Percentiles rank a stretch among this genome's conserved stretches.
Conservation (phyloP, 2,329 filamentous ascomycete species). For the Arthrobotrys musiformis region DNA sequence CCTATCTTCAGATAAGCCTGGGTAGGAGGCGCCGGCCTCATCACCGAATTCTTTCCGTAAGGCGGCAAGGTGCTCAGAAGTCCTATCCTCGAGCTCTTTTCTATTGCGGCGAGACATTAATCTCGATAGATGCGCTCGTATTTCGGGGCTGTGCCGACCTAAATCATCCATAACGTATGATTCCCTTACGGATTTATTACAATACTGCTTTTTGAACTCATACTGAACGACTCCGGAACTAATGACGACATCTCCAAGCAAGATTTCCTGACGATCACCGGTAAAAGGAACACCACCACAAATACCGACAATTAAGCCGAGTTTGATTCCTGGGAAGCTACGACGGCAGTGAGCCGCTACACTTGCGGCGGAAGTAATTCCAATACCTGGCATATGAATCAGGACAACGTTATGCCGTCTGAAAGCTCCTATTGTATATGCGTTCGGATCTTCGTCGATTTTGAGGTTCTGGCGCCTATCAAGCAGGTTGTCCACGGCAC, state of each 20-base stretch:
- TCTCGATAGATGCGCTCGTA: constrained; percentile 58
- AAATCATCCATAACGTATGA: constrained; percentile 54
- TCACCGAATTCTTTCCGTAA: neutral
- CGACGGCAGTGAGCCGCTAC: constrained; percentile 58
- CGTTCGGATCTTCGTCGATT: constrained; percentile 57
- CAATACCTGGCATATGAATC: constrained; percentile 59
- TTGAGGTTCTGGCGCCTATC: constrained; percentile 59
- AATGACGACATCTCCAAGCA: constrained; percentile 56
- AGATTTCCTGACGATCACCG: too few relatives aligned
- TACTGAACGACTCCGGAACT: constrained; percentile 58
- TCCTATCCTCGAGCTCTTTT: constrained; percentile 51
- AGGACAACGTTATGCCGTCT: constrained; percentile 62
- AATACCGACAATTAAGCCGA: constrained; percentile 62
- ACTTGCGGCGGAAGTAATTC: constrained; percentile 57
- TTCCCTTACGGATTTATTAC: constrained; percentile 49
- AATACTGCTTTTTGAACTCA: constrained; percentile 57
- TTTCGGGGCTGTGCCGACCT: constrained; percentile 57
- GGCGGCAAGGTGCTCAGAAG: neutral
- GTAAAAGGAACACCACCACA: too few relatives aligned
- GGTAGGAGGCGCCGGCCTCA: constrained; percentile 57
- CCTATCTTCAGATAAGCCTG: constrained; percentile 58
- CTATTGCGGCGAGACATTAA: constrained; percentile 50
- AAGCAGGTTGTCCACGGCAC: constrained; percentile 59
- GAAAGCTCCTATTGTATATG: constrained; percentile 61
- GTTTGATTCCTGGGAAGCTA: constrained; percentile 60